Evolutionary conservation across 352 stramenopile species (phyloP), one percentile per base, ranked within the genome.

Genomic region (Phytophthora quininea): DNA sequence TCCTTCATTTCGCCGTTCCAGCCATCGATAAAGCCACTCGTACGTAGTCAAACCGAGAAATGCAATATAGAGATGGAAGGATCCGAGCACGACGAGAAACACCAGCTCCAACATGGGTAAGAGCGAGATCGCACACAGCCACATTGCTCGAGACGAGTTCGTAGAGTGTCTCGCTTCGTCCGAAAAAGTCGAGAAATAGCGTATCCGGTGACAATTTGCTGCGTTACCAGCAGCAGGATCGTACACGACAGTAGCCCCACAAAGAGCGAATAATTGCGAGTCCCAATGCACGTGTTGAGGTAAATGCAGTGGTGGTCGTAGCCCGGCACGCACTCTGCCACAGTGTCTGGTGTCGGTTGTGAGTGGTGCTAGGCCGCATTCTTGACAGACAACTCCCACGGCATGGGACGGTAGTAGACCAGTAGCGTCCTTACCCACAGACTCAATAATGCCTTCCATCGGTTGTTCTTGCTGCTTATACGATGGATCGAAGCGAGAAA

Each of bases 221-320:
- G 82, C 14, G 79, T 88, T 19, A 73, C 14, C 33, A 92, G 58
- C 46, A 90, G 67, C 43, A 90, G 59, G 37, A 83, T 85, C 11
- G 82, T 63, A 63, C 76, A 90, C 52, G 70, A 77, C 31, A 94
- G 58, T 45, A 92, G 65, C 14, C 66, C 78, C 7, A 86, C 74
- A 54, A 91, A 92, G 3, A 87, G 73, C 64, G 66, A 65, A 58
- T 90, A 84, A 71, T 91, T 93, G 61, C 76, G 77, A 48, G 69
- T 73, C 47, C 93, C 93, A 37, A 98, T 91, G 74, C 96, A 98
- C 43, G 93, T 98, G 73, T 98, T 98, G 55, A 98, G 84, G 89
- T 93, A 97, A 48, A 89, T 84, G 74, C 96, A 99, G 79, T 99
- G 96, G 82, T 99, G 95, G 77, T 99, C 95, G 73, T 98, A 98